A percentile compares a stretch with the other conserved stretches of the same genome.
These are phyloP conservation scores for Globisporangium carolinianum DNA, from an alignment of 352 stramenopile species.

Conservation along the genomic window DNA sequence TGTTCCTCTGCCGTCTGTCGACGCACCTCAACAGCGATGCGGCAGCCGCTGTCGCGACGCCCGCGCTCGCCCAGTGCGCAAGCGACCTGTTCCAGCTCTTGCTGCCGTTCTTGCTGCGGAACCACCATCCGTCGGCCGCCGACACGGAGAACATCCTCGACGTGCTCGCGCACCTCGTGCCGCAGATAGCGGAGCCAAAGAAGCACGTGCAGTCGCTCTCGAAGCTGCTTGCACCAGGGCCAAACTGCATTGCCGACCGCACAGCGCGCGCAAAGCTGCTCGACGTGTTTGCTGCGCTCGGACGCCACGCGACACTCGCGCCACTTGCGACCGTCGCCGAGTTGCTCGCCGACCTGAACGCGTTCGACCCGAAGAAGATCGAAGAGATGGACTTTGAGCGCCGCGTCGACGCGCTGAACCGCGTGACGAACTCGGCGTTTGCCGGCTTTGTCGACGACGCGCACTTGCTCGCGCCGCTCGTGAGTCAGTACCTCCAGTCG, in stretches of 20 bases:
- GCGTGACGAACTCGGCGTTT: slow-evolving; percentile 60
- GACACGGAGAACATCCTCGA: slow-evolving; percentile 82
- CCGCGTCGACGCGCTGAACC: slow-evolving; percentile 66
- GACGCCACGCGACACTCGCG: slow-evolving; percentile 24
- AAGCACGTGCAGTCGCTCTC: slow-evolving; percentile 73
- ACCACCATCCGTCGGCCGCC: slow-evolving; percentile 58
- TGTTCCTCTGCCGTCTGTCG: slow-evolving; percentile 74
- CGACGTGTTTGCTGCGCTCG: slow-evolving; percentile 60
- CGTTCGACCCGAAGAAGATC: slow-evolving; percentile 70
- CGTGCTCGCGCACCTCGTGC: slow-evolving; percentile 71
- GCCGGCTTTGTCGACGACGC: slow-evolving; percentile 47
- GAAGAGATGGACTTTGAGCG: slow-evolving; percentile 84
- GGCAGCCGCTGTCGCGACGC: slow-evolving; percentile 12
- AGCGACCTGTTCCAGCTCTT: slow-evolving; percentile 82
- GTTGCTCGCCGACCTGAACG: slow-evolving; percentile 60
- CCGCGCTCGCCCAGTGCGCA: slow-evolving; percentile 21
- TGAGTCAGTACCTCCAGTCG: slow-evolving; percentile 71
- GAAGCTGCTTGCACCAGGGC: slow-evolving; percentile 64
- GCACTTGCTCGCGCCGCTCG: slow-evolving; percentile 63
- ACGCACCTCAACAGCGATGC: slow-evolving; percentile 26
- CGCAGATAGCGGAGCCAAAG: slow-evolving; percentile 58
- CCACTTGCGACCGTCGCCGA: slow-evolving; percentile 33
- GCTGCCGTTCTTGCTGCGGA: slow-evolving; percentile 78
- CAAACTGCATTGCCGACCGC: slow-evolving; percentile 67
- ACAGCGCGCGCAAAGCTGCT: slow-evolving; percentile 55